phyloP scores from a whole-genome alignment of 345 rosid species.

The Cardiospermum halicacabum region DNA sequence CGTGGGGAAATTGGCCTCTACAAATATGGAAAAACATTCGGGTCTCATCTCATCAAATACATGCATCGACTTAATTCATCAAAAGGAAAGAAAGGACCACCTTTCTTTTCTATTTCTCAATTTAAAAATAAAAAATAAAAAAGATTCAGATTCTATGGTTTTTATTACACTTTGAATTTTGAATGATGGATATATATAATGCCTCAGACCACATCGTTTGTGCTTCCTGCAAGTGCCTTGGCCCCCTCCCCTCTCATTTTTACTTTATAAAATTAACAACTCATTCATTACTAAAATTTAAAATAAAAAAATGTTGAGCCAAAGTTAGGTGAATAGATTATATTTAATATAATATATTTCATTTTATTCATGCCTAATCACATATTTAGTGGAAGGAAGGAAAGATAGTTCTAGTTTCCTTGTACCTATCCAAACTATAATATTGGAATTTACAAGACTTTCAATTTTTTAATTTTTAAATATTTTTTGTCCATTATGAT shows the following conservation, averaged over 20 bases:
- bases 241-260: neutral
- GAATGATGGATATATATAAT: neutral
- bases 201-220: neutral
- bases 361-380: neutral
- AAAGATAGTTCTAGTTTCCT: neutral
- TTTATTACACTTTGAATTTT: neutral
- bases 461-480: too few relatives aligned
- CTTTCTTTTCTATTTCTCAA: neutral
- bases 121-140: neutral
- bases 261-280: neutral
- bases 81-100: neutral
- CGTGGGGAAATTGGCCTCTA: constrained; percentile 11
- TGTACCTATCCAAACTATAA: neutral
- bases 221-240: neutral
- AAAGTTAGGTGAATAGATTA: neutral
- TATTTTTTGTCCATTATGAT: too few relatives aligned
- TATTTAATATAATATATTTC: neutral
- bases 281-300: too few relatives aligned
- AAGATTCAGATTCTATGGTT: neutral
- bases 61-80: neutral
- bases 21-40: constrained; percentile 13
- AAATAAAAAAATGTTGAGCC: too few relatives aligned
- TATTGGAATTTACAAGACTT: constrained; percentile 5
- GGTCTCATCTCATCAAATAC: neutral
- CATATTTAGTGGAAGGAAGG: constrained; percentile 6